phyloP scores from a whole-genome alignment of 192 early-diverging fungal genomes.

The Podochytrium sp. region DNA sequence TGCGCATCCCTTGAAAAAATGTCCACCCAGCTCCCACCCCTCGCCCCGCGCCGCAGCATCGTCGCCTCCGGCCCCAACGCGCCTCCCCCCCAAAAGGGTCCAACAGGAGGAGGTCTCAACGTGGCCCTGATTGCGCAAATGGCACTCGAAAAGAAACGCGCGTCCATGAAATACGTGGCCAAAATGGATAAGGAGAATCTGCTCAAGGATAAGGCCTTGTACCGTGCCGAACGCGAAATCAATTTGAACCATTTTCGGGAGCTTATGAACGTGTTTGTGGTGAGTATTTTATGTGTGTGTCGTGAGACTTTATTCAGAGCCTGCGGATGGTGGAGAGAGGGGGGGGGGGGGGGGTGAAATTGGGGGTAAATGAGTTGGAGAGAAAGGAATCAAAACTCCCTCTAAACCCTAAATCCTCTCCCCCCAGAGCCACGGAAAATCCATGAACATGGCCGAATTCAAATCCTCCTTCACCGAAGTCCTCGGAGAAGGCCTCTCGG shows the following conservation, averaged over 20 bases:
- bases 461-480: constrained; percentile 52
- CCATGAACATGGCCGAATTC: constrained; percentile 48
- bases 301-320: neutral
- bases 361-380: no score
- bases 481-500: constrained; percentile 47
- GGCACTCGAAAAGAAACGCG: constrained; percentile 34
- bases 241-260: constrained; percentile 55
- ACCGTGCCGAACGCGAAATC: constrained; percentile 55
- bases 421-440: constrained; percentile 18
- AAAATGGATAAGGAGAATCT: constrained; percentile 41
- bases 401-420: no score
- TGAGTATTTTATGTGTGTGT: constrained; percentile 5
- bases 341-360: no score
- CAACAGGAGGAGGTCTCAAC: neutral
- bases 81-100: no score
- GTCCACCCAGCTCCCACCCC: no score
- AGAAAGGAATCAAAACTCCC: neutral
- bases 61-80: no score
- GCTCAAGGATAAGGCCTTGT: constrained; percentile 50
- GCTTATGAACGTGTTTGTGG: constrained; percentile 55
- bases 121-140: constrained; percentile 19
- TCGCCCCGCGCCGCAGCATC: no score
- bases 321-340: neutral
- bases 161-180: constrained; percentile 28
- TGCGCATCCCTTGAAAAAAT: no score